Evolutionary conservation across 2,329 filamentous ascomycete species (phyloP).

Genomic region (Alternaria triticina): DNA sequence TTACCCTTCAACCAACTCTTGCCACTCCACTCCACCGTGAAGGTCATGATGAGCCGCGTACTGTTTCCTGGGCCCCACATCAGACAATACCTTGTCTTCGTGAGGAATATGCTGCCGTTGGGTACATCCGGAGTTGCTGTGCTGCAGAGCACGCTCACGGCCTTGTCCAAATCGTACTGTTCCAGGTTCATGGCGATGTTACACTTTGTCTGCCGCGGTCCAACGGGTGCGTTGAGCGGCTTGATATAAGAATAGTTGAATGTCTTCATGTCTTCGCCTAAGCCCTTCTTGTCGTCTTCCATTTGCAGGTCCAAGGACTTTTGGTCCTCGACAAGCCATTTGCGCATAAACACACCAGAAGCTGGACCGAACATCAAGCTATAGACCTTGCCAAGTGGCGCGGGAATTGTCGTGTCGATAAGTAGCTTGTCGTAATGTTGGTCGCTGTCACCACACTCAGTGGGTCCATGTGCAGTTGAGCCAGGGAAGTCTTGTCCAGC

Average conservation of each 20-base stretch:
- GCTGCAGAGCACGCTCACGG: constrained; percentile 78
- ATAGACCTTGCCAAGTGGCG: constrained; percentile 91
- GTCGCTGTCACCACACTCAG: constrained; percentile 80
- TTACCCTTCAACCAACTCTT: constrained; percentile 98
- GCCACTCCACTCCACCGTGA: constrained; percentile 91
- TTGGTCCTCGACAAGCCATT: constrained; percentile 84
- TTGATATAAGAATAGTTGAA: constrained; percentile 89
- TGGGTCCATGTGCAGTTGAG: constrained; percentile 79
- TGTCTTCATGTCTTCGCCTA: constrained; percentile 75
- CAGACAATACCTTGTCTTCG: constrained; percentile 93
- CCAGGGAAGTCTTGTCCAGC: constrained; percentile 77
- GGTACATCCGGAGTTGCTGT: constrained; percentile 96
- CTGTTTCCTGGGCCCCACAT: constrained; percentile 88
- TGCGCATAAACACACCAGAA: constrained; percentile 81
- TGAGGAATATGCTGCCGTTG: constrained; percentile 86
- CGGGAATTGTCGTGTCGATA: constrained; percentile 84
- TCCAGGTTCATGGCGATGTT: constrained; percentile 87
- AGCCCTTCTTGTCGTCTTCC: constrained; percentile 79
- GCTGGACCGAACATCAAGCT: constrained; percentile 82
- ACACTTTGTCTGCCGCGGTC: constrained; percentile 93
- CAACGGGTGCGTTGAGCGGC: constrained; percentile 81
- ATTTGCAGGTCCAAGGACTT: constrained; percentile 88
- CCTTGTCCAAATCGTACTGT: constrained; percentile 82
- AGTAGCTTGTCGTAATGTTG: constrained; percentile 85
- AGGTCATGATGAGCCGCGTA: constrained; percentile 86